Evolutionary conservation across 192 early-diverging fungal species (phyloP), one percentile per base, ranked within the genome.

Genomic region (Linnemannia hyalina): DNA sequence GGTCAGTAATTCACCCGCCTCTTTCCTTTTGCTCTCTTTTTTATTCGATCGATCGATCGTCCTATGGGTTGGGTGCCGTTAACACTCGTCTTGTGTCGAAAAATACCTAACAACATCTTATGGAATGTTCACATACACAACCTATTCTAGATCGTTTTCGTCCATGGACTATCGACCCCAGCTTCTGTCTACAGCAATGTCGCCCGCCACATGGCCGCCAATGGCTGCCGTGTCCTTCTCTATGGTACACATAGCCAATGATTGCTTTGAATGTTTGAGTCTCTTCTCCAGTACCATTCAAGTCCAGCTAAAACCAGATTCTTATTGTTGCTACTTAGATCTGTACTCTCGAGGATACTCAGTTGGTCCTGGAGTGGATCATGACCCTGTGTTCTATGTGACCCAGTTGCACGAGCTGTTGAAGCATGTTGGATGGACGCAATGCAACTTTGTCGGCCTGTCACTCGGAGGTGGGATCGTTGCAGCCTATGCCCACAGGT

Each of bases 391-490:
- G 20, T 74, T 88, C 29, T 88, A 81, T 46, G 79, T 88, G n/a
- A 40, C 78, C 47, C 88, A 88, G 47, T 44, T 88, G 63, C 23
- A 72, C 11, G 75, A 79, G 7, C 57, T 88, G n/a, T 73, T 88
- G 35, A 29, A 78, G n/a, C 76, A 85, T 72, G 74, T 88, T 35
- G 80, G 73, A 8, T 88, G 81, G 78, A 60, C 40, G 10, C 63
- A 77, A 60, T 80, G 78, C 55, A 84, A 88, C 65, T 76, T 88
- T 81, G 79, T 88, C 20, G 88, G 88, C 16, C 35, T 85, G 8
- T 88, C 88, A 0, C 35, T 88, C 35, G 88, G 88, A 57, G 88
- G 88, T 52, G 88, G 55, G 18, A 88, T 88, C 65, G 26, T 83
- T 6, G 79, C 82, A 0, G 70, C 54, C 41, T 85, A 76, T 49